phyloP scores from a whole-genome alignment of 192 early-diverging fungal species.

The Coemansia sp. region DNA sequence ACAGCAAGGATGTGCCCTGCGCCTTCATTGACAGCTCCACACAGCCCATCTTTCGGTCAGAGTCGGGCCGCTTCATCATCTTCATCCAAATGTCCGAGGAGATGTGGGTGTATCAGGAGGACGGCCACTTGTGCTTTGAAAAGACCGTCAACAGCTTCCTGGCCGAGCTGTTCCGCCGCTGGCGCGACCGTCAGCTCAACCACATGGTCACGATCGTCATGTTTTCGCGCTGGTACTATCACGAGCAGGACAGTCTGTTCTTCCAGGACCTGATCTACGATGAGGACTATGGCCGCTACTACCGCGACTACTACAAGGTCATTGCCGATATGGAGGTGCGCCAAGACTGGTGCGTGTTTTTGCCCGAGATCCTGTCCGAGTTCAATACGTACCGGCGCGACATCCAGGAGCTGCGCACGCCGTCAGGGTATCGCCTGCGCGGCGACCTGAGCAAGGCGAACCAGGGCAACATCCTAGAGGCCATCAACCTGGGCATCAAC shows the following conservation, averaged over 20 bases:
- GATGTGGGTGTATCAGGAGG: slow-evolving; percentile 98
- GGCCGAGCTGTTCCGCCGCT: slow-evolving; percentile 79
- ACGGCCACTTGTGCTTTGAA: slow-evolving; percentile 93
- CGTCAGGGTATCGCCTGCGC: slow-evolving; percentile 46
- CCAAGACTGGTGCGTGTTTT: slow-evolving; percentile 52
- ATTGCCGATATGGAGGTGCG: slow-evolving; percentile 79
- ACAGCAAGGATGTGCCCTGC: slow-evolving; percentile 57
- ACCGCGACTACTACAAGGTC: slow-evolving; percentile 93
- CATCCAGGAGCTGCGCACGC: slow-evolving; percentile 37
- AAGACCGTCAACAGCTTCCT: slow-evolving; percentile 86
- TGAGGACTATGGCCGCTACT: slow-evolving; percentile 57
- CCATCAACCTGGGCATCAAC: slow-evolving; percentile 94
- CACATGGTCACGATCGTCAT: slow-evolving; percentile 95
- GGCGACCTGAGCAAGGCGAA: slow-evolving; percentile 78
- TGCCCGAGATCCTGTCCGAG: slow-evolving; percentile 49
- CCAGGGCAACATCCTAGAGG: slow-evolving; percentile 93
- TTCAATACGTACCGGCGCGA: slow-evolving; percentile 43
- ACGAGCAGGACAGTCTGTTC: slow-evolving; percentile 42
- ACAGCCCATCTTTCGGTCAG: slow-evolving; percentile 84
- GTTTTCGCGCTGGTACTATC: slow-evolving; percentile 84
- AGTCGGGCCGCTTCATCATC: slow-evolving; percentile 89
- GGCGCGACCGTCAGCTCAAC: slow-evolving; percentile 77
- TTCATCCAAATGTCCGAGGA: slow-evolving; percentile 96
- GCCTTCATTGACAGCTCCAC: slow-evolving; percentile 78
- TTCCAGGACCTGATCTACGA: slow-evolving; percentile 46